phyloP scores from a whole-genome alignment of 768 basidiomycete genomes.

The Amanita inopinata region DNA sequence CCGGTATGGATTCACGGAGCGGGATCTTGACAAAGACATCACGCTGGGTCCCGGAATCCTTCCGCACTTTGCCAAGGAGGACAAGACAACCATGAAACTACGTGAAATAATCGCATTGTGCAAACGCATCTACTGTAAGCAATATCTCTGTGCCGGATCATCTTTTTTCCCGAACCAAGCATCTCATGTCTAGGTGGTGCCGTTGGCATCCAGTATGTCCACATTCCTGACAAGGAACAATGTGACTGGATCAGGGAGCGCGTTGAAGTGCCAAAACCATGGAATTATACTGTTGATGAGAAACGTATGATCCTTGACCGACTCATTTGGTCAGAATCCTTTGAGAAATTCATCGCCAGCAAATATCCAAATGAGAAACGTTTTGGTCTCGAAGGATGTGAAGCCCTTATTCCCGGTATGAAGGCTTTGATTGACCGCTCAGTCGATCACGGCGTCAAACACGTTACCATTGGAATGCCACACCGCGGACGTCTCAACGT shows the following conservation, averaged over 20 bases:
- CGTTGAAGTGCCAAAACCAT: constrained; percentile 89
- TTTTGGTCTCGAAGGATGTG: constrained; percentile 97
- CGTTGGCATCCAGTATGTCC: constrained; percentile 84
- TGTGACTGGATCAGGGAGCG: constrained; percentile 99
- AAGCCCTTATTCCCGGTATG: constrained; percentile 97
- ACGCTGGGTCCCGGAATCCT: constrained; percentile 92
- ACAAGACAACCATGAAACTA: constrained; percentile 79
- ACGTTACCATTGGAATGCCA: constrained; percentile 98
- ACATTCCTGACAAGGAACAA: constrained; percentile 97
- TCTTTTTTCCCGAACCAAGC: constrained; percentile 7
- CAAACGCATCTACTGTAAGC: constrained; percentile 89
- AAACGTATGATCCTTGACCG: constrained; percentile 99
- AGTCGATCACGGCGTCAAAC: constrained; percentile 91
- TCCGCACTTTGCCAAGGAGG: constrained; percentile 86
- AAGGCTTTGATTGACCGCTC: constrained; percentile 98
- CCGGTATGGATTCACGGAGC: constrained; percentile 91
- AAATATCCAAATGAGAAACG: constrained; percentile 99
- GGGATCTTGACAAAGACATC: constrained; percentile 91
- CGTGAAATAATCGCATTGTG: constrained; percentile 86
- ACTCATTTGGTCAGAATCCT: constrained; percentile 99
- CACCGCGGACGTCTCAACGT: constrained; percentile 98
- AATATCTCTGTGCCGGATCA: constrained; percentile 11
- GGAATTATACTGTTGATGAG: constrained; percentile 97
- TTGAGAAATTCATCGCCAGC: constrained; percentile 96
- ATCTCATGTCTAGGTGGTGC: constrained; percentile 54